phyloP scores from a whole-genome alignment of 2,329 filamentous ascomycete species.

The Pseudocercospora vitis region DNA sequence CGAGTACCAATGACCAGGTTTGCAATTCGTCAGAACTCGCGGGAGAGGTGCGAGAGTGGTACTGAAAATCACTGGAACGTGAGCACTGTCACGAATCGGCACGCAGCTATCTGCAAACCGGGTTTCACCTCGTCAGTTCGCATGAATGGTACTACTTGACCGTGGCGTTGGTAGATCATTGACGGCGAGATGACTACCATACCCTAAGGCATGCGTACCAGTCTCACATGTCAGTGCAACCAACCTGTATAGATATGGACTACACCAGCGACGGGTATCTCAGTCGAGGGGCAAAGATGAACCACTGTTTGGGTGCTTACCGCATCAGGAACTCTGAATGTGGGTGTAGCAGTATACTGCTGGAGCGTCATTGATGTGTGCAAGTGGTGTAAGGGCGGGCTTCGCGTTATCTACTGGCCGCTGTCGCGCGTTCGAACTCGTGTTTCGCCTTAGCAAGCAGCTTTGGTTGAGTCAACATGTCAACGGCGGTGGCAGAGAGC shows the following conservation, averaged over 20 bases:
- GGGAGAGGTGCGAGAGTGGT: neutral
- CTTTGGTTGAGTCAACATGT: constrained; percentile 35
- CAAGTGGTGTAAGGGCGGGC: neutral
- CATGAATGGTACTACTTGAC: constrained; percentile 7
- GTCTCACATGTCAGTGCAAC: constrained; percentile 1
- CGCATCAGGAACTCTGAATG: no score
- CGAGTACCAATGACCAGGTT: constrained; percentile 7
- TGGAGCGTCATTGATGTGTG: neutral
- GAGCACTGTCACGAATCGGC: neutral
- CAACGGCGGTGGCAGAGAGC: constrained; percentile 41
- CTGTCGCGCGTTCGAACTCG: constrained; percentile 33
- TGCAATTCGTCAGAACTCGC: constrained; percentile 10
- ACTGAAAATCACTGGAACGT: neutral
- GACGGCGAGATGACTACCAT: constrained; percentile 4
- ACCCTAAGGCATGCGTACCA: constrained; percentile 2
- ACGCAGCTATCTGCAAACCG: neutral
- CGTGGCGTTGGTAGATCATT: neutral
- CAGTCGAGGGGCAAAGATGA: neutral
- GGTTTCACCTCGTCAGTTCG: constrained; percentile 2
- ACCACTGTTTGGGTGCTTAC: neutral
- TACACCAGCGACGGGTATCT: neutral
- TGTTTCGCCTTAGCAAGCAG: constrained; percentile 31
- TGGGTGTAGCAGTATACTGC: no score
- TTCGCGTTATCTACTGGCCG: neutral
- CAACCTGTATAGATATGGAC: neutral